Conservation (phyloP, 148 eudicot species). For the Cornus suecica region DNA sequence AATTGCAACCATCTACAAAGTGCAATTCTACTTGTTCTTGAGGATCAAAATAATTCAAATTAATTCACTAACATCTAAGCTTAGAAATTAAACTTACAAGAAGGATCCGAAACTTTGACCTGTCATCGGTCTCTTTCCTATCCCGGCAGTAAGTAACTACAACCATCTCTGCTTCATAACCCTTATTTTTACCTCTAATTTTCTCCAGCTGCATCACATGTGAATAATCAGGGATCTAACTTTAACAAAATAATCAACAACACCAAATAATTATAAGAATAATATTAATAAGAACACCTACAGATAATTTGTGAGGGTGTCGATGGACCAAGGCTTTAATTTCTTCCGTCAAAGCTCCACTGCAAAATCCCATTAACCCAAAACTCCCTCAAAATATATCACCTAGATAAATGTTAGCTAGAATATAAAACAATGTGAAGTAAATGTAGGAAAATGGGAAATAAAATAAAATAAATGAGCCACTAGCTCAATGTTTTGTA, state of each 20-base stretch:
- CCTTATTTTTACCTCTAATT: slow-evolving; percentile 60
- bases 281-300: slow-evolving; percentile 30
- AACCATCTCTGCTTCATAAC: slow-evolving; percentile 65
- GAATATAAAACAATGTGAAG: not conserved
- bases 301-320: slow-evolving; percentile 70
- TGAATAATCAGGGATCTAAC: not conserved
- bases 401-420: not conserved
- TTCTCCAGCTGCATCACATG: slow-evolving; percentile 60
- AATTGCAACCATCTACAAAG: slow-evolving; percentile 5
- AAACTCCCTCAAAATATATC: not conserved
- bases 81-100: slow-evolving; percentile 58
- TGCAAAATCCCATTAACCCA: slow-evolving; percentile 25
- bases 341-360: slow-evolving; percentile 74
- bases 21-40: not conserved
- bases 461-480: not conserved
- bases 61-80: not conserved
- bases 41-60: not conserved
- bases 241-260: not conserved
- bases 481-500: not conserved
- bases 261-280: slow-evolving; percentile 4
- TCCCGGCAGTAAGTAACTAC: slow-evolving; percentile 77
- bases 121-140: slow-evolving; percentile 53
- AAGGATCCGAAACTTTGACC: slow-evolving; percentile 72
- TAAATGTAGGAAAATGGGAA: not conserved
- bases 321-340: slow-evolving; percentile 78